Evolutionary conservation across 2,329 filamentous ascomycete genomes (phyloP), one percentile per base, ranked within the genome.

Genomic region (Trichocomaceae sp.): DNA sequence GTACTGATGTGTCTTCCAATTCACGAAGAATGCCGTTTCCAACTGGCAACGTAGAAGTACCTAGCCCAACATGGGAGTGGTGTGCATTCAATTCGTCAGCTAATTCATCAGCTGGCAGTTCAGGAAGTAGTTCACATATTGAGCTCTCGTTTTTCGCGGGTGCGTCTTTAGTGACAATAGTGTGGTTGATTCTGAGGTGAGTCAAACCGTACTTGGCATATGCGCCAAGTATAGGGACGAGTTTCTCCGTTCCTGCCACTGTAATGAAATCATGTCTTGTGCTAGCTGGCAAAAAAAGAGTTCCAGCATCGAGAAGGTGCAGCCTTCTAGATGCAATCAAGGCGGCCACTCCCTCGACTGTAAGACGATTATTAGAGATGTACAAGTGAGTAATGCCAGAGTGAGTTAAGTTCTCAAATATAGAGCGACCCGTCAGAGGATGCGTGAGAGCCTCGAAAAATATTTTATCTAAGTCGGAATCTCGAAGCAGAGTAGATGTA

Each of bases 321-420:
- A 85, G 67, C 31, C 76, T 71, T 51, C 69, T 71, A 7, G 79
- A 79, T 48, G 75, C 68, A 10, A 83, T 61, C 5, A 84, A 68
- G 15, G 75, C 77, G 3, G 77, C 78, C 5, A 81, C 67, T 0
- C 80, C 81, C 63, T 83, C 79, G 0, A 80, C 75, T 1, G 79
- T 82, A 5, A 84, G 64, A 2, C 69, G 61, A 55, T 84, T 85
- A 7, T 75, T 75, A 3, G 81, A 74, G 13, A 84, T 74, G 61
- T 82, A 83, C 2, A 85, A 68, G 67, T 85, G 82, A 0, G 82
- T 84, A 37, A 84, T 75, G 2, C 82, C 82, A 9, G 72, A 69
- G 60, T 78, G 72, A 20, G 77, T 73, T 1, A 78, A 69, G 59
- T 82, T 76, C 60, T 84, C 81, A 26, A 83, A 76, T 37, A 78